Percentiles rank a stretch among this genome's conserved stretches.
Evolutionary conservation across 1,139 yeast species (phyloP).

Genomic region (Taphrina communis): DNA sequence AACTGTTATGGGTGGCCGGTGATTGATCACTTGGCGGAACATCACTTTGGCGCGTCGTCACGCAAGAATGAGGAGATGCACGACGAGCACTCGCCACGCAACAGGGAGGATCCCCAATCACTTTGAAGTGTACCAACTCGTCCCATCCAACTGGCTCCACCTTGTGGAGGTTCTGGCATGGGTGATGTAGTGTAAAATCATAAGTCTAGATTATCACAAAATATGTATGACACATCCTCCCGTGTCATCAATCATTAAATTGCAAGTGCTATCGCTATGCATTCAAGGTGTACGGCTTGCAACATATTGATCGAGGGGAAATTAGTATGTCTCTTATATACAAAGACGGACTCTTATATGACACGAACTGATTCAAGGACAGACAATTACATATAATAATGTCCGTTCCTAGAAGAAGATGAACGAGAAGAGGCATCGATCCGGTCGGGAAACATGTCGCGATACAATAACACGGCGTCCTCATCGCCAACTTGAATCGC

Average conservation of each 20-base stretch:
- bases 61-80: constrained; percentile 12
- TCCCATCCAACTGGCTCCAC: too few relatives aligned
- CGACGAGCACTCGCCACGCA: background rate
- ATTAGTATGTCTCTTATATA: too few relatives aligned
- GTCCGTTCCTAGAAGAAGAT: background rate
- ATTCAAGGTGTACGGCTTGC: too few relatives aligned
- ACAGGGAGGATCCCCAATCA: constrained; percentile 1
- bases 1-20: constrained; percentile 98
- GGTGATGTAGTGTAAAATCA: too few relatives aligned
- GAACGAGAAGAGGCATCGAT: too few relatives aligned
- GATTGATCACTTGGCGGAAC: constrained; percentile 73
- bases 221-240: too few relatives aligned
- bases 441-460: constrained; percentile 29
- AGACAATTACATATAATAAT: background rate
- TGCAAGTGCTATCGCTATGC: too few relatives aligned
- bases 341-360: too few relatives aligned
- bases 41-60: constrained; percentile 58
- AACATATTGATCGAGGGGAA: too few relatives aligned
- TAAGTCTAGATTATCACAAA: background rate
- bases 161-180: too few relatives aligned
- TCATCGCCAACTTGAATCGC: constrained; percentile 30
- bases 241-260: too few relatives aligned
- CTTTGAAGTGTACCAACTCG: background rate
- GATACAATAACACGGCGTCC: constrained; percentile 32
- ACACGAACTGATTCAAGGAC: too few relatives aligned